Base-by-base conservation (phyloP, 2,329 filamentous ascomycete genomes). In the Curvularia sp. region DNA sequence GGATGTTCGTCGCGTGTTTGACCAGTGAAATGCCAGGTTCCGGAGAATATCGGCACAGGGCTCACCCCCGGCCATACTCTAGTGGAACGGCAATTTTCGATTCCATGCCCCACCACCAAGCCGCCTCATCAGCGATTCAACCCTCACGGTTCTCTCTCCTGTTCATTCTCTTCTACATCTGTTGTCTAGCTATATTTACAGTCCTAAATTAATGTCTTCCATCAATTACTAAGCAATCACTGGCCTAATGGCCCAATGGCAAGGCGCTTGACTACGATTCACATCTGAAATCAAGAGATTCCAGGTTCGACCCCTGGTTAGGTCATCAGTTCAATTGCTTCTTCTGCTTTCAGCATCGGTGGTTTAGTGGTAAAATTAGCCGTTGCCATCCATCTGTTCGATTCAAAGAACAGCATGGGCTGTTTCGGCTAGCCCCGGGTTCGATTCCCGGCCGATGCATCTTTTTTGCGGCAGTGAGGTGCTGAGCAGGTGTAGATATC, bases 251-350 rank as follows among this genome's bases (percentile, higher is more conserved):
- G 81, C 81, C 80, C 80, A 83, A 83, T 83, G 81, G 80, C 80
- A 83, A 82, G 81, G 81, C 80, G 81, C 79, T 82, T 82, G 81
- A 82, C 81, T 83, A 82, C 81, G 81, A 81, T 67, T 58, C 10
- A 18, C 13, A 47, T 48, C 34, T 10, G 59, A 50, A 46, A 72
- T 72, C 70, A 72, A 70, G 67, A 72, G 70, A 72, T 71, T 70
- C 66, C 68, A 72, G 69, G 66, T 61, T 60, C 55, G 55, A 57
- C 55, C 55, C 55, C 54, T 57, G 54, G 54, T 57, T 57, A 57
- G 54, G 54, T 57, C 54, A 57, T n/a, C 41, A 38, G 18, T 21
- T 25, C 47, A 43, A 23, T 30, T 34, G 28, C 49, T 38, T 52
- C 21, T 21, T 21, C 13, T n/a, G 13, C 48, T 38, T 43, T 48